A percentile compares a stretch with the other conserved stretches of the same genome.
phyloP scores from a whole-genome alignment of 257 asterid species.

The Gynochthodes officinalis region DNA sequence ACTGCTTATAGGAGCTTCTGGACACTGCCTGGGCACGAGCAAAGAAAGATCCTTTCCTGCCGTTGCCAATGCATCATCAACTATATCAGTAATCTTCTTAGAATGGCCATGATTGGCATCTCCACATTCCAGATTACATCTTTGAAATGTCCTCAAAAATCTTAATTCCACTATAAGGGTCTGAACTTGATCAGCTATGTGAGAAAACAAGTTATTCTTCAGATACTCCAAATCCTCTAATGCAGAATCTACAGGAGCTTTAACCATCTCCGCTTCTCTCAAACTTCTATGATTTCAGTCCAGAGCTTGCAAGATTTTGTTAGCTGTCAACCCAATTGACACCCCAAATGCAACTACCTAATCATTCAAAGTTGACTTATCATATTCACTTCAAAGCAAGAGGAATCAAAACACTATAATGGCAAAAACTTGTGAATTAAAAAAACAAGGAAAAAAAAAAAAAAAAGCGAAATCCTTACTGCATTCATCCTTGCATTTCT shows the following conservation, averaged over 20 bases:
- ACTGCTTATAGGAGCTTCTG: background rate
- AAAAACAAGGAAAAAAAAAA: no score
- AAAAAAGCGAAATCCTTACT: no score
- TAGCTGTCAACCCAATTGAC: background rate
- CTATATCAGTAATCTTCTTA: background rate
- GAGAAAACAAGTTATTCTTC: background rate
- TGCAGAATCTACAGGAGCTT: background rate
- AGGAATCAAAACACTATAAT: background rate
- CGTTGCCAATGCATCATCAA: background rate
- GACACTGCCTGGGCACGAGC: background rate
- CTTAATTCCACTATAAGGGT: background rate
- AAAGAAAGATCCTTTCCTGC: background rate
- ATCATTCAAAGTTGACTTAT: background rate
- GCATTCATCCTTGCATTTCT: no score
- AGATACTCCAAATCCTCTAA: background rate
- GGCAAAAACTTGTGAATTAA: no score
- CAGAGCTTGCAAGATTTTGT: no score
- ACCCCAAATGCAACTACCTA: background rate
- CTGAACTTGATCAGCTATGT: background rate
- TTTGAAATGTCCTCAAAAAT: background rate
- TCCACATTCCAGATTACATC: background rate
- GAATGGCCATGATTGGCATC: no score
- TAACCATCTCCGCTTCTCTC: background rate
- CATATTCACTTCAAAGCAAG: background rate
- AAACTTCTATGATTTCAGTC: background rate